These are phyloP conservation scores for Fraxinus nigra DNA, from an alignment of 305 asterid species.

Conservation along the genomic window DNA sequence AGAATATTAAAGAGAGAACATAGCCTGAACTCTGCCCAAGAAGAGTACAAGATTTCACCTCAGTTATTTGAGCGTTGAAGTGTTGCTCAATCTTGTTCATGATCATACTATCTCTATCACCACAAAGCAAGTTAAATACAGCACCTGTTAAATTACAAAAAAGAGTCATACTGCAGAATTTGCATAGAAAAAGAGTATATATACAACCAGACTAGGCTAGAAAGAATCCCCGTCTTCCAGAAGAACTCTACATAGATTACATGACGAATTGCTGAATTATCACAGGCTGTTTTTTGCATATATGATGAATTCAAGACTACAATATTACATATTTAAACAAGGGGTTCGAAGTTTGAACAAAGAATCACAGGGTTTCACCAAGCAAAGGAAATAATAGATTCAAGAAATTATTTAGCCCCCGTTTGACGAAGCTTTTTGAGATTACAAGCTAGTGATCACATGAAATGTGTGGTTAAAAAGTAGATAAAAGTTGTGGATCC, in stretches of 20 bases:
- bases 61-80: conserved; percentile 46
- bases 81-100: conserved; percentile 72
- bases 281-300: background rate
- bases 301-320: background rate
- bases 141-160: conserved; percentile 56
- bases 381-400: background rate
- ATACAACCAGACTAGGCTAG: background rate
- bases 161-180: background rate
- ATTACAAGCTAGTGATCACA: background rate
- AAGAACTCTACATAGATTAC: background rate
- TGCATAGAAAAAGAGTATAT: background rate
- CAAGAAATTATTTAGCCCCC: background rate
- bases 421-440: background rate
- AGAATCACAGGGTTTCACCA: background rate
- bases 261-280: background rate
- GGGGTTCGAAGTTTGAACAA: background rate
- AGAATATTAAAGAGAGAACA: background rate
- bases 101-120: conserved; percentile 40
- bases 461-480: background rate
- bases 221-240: background rate
- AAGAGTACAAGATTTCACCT: conserved; percentile 38
- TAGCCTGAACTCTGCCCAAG: conserved; percentile 1
- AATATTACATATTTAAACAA: background rate
- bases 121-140: conserved; percentile 65
- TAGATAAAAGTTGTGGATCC: background rate